Evolutionary conservation across 1,139 yeast genomes (phyloP).

Genomic region (Arxiozyma bovina): DNA sequence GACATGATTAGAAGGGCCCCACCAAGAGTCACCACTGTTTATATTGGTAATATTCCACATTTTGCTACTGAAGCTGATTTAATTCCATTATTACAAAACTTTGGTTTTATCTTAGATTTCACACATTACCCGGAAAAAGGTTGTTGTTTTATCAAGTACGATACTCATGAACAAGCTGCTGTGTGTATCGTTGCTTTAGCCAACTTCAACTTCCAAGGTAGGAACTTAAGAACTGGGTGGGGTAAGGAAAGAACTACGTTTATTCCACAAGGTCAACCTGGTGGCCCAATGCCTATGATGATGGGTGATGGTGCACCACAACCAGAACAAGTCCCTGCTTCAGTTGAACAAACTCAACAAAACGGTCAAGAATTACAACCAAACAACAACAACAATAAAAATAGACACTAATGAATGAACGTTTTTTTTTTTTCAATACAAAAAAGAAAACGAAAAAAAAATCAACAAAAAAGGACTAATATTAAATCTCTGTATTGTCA

Average conservation of each 20-base stretch:
- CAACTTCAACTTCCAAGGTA: conserved; percentile 68
- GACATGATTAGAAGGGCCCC: conserved; percentile 69
- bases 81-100: conserved; percentile 66
- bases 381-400: conserved; percentile 5
- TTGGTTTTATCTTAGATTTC: conserved; percentile 76
- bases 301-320: conserved; percentile 4
- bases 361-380: conserved; percentile 3
- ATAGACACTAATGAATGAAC: not conserved
- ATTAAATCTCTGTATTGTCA: no score
- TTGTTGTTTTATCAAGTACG: conserved; percentile 63
- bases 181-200: conserved; percentile 74
- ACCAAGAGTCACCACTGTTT: conserved; percentile 68
- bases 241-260: conserved; percentile 54
- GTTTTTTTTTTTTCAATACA: no score
- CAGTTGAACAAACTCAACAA: conserved; percentile 6
- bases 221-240: conserved; percentile 83
- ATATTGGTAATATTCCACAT: conserved; percentile 77
- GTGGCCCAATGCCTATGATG: conserved; percentile 7
- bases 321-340: conserved; percentile 5
- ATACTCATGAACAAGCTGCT: conserved; percentile 82
- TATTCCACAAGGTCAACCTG: conserved; percentile 19
- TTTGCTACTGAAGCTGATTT: conserved; percentile 65
- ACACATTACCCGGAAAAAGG: conserved; percentile 68
- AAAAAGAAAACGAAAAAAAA: not conserved
- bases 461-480: not conserved